phyloP scores from a whole-genome alignment of 78 protist species.

The Polysphondylium violaceum region DNA sequence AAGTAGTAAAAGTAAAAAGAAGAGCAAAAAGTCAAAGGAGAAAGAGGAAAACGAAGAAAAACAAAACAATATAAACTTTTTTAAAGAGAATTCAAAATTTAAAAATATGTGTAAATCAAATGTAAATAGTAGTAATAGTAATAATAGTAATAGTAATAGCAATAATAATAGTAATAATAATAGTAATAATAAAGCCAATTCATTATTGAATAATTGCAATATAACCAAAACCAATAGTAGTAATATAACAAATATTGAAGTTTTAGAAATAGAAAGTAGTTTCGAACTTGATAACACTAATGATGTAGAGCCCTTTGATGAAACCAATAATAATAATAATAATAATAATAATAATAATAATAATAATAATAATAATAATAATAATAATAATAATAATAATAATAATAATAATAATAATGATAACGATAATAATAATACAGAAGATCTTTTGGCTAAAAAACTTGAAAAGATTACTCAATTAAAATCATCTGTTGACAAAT shows the following conservation, averaged over 20 bases:
- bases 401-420: no score
- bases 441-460: neutral
- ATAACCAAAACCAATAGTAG: neutral
- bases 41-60: no score
- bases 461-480: neutral
- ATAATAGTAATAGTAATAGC: neutral
- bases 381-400: no score
- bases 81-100: neutral
- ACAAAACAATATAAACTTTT: neutral
- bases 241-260: neutral
- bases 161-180: conserved; percentile 13
- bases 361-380: neutral
- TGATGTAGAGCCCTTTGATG: neutral
- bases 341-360: neutral
- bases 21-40: no score
- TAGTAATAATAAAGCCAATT: neutral
- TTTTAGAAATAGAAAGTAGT: neutral
- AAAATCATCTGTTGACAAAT: neutral
- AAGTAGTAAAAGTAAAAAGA: no score
- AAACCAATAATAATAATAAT: no score
- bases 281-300: neutral
- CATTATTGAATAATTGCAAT: neutral
- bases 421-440: no score
- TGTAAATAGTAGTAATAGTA: neutral
- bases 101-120: neutral